Evolutionary conservation across 2,329 filamentous ascomycete genomes (phyloP).

Genomic region (Talaromyces sp.): DNA sequence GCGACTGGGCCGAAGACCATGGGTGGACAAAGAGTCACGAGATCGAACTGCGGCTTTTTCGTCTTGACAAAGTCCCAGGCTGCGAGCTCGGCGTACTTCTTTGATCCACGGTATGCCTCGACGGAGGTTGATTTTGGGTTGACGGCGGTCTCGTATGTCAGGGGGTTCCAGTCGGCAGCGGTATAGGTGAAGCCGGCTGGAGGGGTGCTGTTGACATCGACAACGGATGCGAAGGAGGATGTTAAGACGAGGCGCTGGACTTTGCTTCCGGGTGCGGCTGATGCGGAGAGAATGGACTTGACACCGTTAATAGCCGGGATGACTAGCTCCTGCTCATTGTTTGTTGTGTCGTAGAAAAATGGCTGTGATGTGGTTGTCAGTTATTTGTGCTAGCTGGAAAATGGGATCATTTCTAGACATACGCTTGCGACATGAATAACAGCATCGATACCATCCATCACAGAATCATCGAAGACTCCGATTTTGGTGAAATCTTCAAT

Average conservation of each 20-base stretch:
- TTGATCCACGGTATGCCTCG: slow-evolving; percentile 35
- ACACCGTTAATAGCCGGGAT: slow-evolving; percentile 53
- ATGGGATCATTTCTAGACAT: slow-evolving; percentile 15
- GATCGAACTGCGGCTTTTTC: slow-evolving; percentile 32
- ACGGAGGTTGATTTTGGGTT: slow-evolving; percentile 22
- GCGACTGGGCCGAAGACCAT: slow-evolving; percentile 52
- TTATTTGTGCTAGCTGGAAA: too few relatives aligned
- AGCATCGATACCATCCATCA: slow-evolving; percentile 46
- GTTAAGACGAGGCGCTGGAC: slow-evolving; percentile 32
- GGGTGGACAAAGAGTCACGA: slow-evolving; percentile 52
- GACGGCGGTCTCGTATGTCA: slow-evolving; percentile 32
- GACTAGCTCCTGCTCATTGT: slow-evolving; percentile 51
- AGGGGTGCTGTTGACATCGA: slow-evolving; percentile 21
- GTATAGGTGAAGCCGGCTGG: slow-evolving; percentile 30
- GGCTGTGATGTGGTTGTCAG: slow-evolving; percentile 34
- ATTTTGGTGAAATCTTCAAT: slow-evolving; percentile 47
- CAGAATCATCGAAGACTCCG: slow-evolving; percentile 41
- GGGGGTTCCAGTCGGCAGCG: slow-evolving; percentile 34
- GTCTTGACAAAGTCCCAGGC: slow-evolving; percentile 40
- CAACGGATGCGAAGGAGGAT: slow-evolving; percentile 35
- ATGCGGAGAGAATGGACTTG: slow-evolving; percentile 43
- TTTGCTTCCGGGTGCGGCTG: slow-evolving; percentile 18
- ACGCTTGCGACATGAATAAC: slow-evolving; percentile 53
- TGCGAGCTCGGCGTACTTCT: slow-evolving; percentile 35
- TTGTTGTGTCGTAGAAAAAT: slow-evolving; percentile 46